phyloP scores from a whole-genome alignment of 2,329 filamentous ascomycete genomes.

The Colletotrichum zoysiae region DNA sequence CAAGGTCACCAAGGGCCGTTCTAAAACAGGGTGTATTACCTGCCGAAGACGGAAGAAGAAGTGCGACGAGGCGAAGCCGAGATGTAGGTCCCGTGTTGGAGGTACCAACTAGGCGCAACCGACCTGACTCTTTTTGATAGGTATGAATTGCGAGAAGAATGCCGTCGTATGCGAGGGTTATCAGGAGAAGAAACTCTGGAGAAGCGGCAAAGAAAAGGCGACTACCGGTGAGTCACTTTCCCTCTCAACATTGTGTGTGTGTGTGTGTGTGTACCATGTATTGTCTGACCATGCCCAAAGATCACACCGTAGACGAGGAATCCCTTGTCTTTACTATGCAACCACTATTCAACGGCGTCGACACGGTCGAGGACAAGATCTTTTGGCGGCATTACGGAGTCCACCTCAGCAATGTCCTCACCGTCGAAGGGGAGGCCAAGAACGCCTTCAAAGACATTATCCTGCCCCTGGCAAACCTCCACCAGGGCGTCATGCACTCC shows the following conservation, averaged over 20 bases:
- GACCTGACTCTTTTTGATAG: conserved; percentile 55
- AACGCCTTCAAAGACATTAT: conserved; percentile 91
- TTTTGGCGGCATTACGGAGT: conserved; percentile 88
- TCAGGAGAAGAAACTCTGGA: conserved; percentile 88
- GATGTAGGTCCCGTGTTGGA: conserved; percentile 63
- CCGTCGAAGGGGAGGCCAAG: conserved; percentile 81
- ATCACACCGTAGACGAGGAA: conserved; percentile 26
- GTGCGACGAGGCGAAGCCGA: conserved; percentile 76
- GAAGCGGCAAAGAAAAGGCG: conserved; percentile 81
- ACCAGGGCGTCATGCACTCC: conserved; percentile 90
- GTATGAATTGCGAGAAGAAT: conserved; percentile 93
- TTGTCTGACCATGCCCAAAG: conserved; percentile 22
- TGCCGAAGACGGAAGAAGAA: conserved; percentile 79
- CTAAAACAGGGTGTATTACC: conserved; percentile 77
- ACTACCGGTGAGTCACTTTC: conserved; percentile 69
- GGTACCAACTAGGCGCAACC: neutral
- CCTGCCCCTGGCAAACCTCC: conserved; percentile 82
- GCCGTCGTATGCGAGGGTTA: conserved; percentile 93
- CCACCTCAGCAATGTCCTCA: conserved; percentile 83
- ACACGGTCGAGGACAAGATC: conserved; percentile 81
- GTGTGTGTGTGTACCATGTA: no score
- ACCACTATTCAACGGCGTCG: conserved; percentile 82
- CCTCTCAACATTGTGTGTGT: neutral
- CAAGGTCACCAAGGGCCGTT: conserved; percentile 83
- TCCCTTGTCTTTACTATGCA: conserved; percentile 65